A percentile compares a stretch with the other conserved stretches of the same genome.
Evolutionary conservation across 140 eudicot species (phyloP).

Genomic region (Flaveria floridana): DNA sequence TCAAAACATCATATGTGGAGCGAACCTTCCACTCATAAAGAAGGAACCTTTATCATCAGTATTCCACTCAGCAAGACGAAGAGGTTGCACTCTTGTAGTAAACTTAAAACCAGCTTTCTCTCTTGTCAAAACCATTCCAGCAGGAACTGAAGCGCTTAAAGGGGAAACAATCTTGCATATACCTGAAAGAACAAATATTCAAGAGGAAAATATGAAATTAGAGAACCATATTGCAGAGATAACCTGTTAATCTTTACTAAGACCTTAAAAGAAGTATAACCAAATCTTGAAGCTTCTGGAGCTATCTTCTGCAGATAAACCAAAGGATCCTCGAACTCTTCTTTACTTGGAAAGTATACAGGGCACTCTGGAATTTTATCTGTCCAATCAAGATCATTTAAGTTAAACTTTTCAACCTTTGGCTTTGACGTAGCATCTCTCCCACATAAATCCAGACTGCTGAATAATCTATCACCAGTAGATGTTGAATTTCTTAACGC

Average conservation of each 20-base stretch:
- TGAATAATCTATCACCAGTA: conserved; percentile 50
- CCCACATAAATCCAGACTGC: conserved; percentile 31
- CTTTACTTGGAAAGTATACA: conserved; percentile 65
- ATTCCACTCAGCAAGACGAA: conserved; percentile 55
- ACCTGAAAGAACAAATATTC: conserved; percentile 30
- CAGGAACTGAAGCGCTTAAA: conserved; percentile 42
- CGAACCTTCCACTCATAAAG: conserved; percentile 62
- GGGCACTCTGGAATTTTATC: conserved; percentile 81
- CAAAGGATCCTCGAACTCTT: conserved; percentile 87
- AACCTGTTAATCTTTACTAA: neutral
- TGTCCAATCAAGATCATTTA: conserved; percentile 66
- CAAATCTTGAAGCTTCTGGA: conserved; percentile 94
- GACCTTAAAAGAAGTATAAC: conserved; percentile 35
- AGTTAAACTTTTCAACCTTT: conserved; percentile 46
- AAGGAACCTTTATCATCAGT: conserved; percentile 47
- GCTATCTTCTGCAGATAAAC: conserved; percentile 82
- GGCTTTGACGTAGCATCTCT: conserved; percentile 45
- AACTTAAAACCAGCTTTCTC: conserved; percentile 47
- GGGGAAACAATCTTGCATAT: conserved; percentile 60
- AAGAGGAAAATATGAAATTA: conserved; percentile 2
- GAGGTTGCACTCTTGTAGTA: conserved; percentile 55
- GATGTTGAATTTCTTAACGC: conserved; percentile 46
- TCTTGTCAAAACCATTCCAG: conserved; percentile 38
- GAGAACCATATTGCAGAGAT: neutral
- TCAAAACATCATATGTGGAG: conserved; percentile 10